Conservation (phyloP, 176 grass and related monocot species). For the Oryza meridionalis region DNA sequence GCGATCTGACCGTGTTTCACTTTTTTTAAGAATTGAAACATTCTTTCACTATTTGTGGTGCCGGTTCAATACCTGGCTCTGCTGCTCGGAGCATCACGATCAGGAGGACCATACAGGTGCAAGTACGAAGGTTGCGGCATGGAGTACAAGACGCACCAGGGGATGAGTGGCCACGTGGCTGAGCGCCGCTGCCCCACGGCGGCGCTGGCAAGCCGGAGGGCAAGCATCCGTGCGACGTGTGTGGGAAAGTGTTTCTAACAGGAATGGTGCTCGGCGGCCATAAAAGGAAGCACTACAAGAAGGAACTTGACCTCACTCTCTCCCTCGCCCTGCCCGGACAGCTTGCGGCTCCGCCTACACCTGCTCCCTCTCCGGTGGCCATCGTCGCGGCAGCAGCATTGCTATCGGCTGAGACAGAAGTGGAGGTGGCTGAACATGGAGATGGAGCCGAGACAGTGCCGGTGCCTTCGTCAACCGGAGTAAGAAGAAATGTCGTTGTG, state of each 20-base stretch:
- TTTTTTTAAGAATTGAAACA: no score
- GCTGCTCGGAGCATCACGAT: no score
- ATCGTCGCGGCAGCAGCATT: not conserved
- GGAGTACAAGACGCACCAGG: slow-evolving; percentile 35
- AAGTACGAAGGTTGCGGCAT: slow-evolving; percentile 4
- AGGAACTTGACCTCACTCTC: no score
- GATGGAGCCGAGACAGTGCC: not conserved
- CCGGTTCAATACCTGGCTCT: not conserved
- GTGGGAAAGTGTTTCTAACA: not conserved
- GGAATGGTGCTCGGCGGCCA: slow-evolving; percentile 54
- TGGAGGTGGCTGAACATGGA: not conserved
- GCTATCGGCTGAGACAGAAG: not conserved
- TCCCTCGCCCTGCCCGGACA: not conserved
- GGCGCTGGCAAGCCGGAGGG: not conserved
- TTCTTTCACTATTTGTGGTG: no score
- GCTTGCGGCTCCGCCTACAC: no score
- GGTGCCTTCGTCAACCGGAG: no score
- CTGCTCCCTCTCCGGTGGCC: not conserved
- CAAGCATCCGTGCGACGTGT: slow-evolving; percentile 27
- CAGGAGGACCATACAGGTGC: slow-evolving; percentile 19
- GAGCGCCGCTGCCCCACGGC: slow-evolving; percentile 12
- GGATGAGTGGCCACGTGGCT: slow-evolving; percentile 42
- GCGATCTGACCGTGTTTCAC: no score
- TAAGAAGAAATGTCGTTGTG: no score
- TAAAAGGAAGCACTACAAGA: slow-evolving; percentile 44